Percentiles rank a stretch among this genome's conserved stretches.
Evolutionary conservation across 352 stramenopile genomes (phyloP).

Genomic region (Ochromonadaceae sp.): DNA sequence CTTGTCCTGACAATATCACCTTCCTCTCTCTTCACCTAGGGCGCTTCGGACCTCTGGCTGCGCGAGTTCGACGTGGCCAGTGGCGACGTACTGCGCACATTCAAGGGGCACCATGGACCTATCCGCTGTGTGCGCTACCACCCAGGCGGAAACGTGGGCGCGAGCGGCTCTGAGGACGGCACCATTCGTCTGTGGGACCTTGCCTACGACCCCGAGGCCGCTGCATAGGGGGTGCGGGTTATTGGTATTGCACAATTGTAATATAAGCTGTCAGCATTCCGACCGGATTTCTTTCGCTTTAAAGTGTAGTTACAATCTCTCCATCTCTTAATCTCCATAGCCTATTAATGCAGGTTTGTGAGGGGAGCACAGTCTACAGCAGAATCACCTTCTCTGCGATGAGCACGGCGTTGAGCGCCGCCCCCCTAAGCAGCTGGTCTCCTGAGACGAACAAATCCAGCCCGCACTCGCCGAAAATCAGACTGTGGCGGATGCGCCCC

Average conservation of each 20-base stretch:
- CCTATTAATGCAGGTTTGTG: too few species aligned
- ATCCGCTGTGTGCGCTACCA: constrained; percentile 88
- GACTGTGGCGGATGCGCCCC: constrained; percentile 71
- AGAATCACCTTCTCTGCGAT: constrained; percentile 61
- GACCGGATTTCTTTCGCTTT: too few species aligned
- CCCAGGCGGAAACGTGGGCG: constrained; percentile 74
- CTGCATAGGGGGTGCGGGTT: too few species aligned
- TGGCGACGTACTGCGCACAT: constrained; percentile 75
- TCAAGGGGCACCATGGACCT: constrained; percentile 93
- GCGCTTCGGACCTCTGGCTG: constrained; percentile 87
- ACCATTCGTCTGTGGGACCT: constrained; percentile 88
- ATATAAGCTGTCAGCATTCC: too few species aligned
- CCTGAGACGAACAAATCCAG: constrained; percentile 93
- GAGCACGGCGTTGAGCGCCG: constrained; percentile 89
- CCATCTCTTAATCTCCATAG: too few species aligned
- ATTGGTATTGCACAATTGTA: too few species aligned
- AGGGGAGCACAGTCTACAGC: background rate
- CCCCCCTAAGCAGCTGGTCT: constrained; percentile 86
- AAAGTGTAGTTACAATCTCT: too few species aligned
- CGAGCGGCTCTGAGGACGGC: constrained; percentile 88
- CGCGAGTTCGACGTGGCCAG: constrained; percentile 81
- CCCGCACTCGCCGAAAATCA: constrained; percentile 85
- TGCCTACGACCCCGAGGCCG: too few species aligned
- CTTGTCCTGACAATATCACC: too few species aligned
- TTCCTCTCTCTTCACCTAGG: too few species aligned